Evolutionary conservation across 257 asterid species (phyloP).

Genomic region (Anisodus tanguticus): DNA sequence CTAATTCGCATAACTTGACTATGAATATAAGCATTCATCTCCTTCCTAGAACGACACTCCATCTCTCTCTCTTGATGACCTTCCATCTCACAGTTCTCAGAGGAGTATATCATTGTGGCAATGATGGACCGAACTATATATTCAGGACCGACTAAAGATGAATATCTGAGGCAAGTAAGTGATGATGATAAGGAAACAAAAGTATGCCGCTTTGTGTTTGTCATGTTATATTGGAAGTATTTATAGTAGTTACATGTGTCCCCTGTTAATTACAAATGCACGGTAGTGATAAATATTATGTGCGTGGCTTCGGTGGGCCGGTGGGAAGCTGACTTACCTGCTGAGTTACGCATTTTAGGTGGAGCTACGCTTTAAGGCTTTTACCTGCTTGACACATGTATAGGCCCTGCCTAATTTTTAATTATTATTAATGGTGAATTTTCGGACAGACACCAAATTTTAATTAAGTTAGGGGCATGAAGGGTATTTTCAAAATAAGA

Average conservation of each 20-base stretch:
- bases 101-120: background rate
- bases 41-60: background rate
- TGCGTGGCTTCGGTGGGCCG: background rate
- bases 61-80: no score
- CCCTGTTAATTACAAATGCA: background rate
- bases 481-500: no score
- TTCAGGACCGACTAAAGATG: background rate
- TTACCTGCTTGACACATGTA: slow-evolving; percentile 19
- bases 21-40: slow-evolving; percentile 22
- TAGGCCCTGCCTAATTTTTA: background rate
- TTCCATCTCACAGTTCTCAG: no score
- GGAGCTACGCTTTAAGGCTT: background rate
- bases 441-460: no score
- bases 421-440: background rate
- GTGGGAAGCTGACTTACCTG: slow-evolving; percentile 19
- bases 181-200: slow-evolving; percentile 15
- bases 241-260: slow-evolving; percentile 26
- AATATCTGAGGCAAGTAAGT: slow-evolving; percentile 5
- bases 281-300: background rate
- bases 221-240: slow-evolving; percentile 19
- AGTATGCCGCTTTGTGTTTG: slow-evolving; percentile 1
- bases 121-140: background rate
- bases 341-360: slow-evolving; percentile 28
- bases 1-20: slow-evolving; percentile 27
- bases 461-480: no score